phyloP scores from a whole-genome alignment of 2,329 filamentous ascomycete species.

The Pestalotiopsis sp. region DNA sequence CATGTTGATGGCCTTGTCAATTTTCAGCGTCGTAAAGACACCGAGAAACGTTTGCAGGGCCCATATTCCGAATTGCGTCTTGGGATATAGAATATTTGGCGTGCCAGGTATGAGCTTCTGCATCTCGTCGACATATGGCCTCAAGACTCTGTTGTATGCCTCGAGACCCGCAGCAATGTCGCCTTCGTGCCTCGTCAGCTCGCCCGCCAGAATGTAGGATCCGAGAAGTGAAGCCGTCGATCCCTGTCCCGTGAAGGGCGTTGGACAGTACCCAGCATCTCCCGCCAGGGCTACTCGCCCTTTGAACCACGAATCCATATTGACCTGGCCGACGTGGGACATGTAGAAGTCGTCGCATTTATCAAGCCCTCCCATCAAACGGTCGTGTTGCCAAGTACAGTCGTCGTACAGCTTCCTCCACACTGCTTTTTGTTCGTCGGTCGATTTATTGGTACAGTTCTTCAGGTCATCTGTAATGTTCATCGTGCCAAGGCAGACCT shows the following conservation, averaged over 20 bases:
- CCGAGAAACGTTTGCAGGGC: slow-evolving; percentile 29
- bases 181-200: slow-evolving; percentile 38
- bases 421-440: slow-evolving; percentile 22
- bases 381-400: slow-evolving; percentile 22
- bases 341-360: slow-evolving; percentile 49
- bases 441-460: slow-evolving; percentile 16
- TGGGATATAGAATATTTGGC: slow-evolving; percentile 21
- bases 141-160: slow-evolving; percentile 46
- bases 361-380: slow-evolving; percentile 17
- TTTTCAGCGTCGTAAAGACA: slow-evolving; percentile 24
- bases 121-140: slow-evolving; percentile 44
- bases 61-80: slow-evolving; percentile 24
- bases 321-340: slow-evolving; percentile 46
- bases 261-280: slow-evolving; percentile 55
- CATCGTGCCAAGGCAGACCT: slow-evolving; percentile 37
- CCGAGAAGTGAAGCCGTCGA: slow-evolving; percentile 50
- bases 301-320: slow-evolving; percentile 42
- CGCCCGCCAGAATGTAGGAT: slow-evolving; percentile 60
- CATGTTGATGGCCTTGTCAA: slow-evolving; percentile 21
- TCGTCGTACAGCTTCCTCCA: slow-evolving; percentile 35
- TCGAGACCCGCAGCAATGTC: slow-evolving; percentile 36
- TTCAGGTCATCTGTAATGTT: slow-evolving; percentile 10
- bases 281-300: slow-evolving; percentile 54
- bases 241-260: slow-evolving; percentile 52
- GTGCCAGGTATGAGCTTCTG: slow-evolving; percentile 34